Percentiles rank a stretch among this genome's conserved stretches.
Conservation (phyloP, 2,329 filamentous ascomycete species). For the Colletotrichum gigasporum region DNA sequence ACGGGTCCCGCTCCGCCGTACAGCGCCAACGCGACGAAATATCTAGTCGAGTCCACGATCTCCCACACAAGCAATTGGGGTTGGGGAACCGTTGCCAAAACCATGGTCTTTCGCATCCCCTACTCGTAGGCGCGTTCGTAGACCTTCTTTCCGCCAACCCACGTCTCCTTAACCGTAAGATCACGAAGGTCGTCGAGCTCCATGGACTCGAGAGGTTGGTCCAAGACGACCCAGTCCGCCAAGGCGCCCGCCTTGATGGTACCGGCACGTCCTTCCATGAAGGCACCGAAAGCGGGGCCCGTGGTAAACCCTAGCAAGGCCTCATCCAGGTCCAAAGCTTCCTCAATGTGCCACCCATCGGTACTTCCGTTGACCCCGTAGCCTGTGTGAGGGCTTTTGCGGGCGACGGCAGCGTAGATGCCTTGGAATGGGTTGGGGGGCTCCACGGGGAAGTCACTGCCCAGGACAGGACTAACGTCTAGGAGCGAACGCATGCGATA, state of each 20-base stretch:
- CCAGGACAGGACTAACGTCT: conserved; percentile 63
- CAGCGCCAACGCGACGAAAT: too few species aligned
- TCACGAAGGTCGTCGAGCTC: conserved; percentile 61
- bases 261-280: conserved; percentile 67
- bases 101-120: neutral
- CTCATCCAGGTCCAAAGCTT: conserved; percentile 66
- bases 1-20: too few species aligned
- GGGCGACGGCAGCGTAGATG: conserved; percentile 73
- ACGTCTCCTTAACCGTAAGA: conserved; percentile 71
- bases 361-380: conserved; percentile 55
- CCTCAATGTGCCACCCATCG: conserved; percentile 67
- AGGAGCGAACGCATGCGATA: conserved; percentile 74
- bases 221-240: conserved; percentile 78
- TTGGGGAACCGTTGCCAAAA: too few species aligned
- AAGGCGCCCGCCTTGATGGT: conserved; percentile 67
- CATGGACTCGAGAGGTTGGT: conserved; percentile 61
- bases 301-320: conserved; percentile 54
- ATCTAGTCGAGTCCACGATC: too few species aligned
- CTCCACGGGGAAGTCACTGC: conserved; percentile 78
- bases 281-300: conserved; percentile 40
- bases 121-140: conserved; percentile 41
- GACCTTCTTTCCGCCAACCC: conserved; percentile 68
- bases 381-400: conserved; percentile 67
- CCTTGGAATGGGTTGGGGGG: conserved; percentile 74
- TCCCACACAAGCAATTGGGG: too few species aligned